Percentiles rank a stretch among this genome's conserved stretches.
Conservation (phyloP, 2,329 filamentous ascomycete species). For the Penicillium sp. region DNA sequence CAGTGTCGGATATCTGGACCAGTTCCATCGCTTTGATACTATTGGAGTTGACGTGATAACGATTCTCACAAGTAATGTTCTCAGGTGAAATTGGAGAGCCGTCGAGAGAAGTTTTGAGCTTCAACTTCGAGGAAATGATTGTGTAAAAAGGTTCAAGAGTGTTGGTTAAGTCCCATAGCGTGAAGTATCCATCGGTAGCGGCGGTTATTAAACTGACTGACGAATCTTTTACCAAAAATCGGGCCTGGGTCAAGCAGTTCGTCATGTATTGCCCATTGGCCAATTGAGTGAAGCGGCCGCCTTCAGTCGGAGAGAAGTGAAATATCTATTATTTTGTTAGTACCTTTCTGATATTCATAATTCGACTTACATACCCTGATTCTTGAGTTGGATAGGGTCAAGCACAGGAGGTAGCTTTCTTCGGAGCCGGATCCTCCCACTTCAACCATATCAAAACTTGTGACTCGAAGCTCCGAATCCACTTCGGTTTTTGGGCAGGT, state of each 20-base stretch:
- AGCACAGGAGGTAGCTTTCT: constrained; percentile 62
- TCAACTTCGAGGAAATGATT: constrained; percentile 23
- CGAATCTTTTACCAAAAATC: constrained; percentile 44
- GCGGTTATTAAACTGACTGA: constrained; percentile 61
- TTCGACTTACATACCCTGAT: constrained; percentile 59
- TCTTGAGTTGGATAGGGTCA: constrained; percentile 84
- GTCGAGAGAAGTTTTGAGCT: constrained; percentile 30
- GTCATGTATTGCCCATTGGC: constrained; percentile 67
- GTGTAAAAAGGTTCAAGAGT: constrained; percentile 35
- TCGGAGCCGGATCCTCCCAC: constrained; percentile 28
- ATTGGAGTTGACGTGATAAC: constrained; percentile 72
- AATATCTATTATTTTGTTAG: constrained; percentile 48
- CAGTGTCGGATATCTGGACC: constrained; percentile 33
- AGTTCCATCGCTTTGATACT: constrained; percentile 67
- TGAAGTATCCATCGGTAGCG: constrained; percentile 79
- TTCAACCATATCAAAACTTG: constrained; percentile 69
- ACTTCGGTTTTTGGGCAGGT: constrained; percentile 53
- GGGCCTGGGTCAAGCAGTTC: constrained; percentile 73
- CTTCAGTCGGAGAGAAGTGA: constrained; percentile 37
- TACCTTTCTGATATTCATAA: not conserved
- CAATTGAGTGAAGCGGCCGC: constrained; percentile 46
- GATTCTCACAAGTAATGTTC: constrained; percentile 38
- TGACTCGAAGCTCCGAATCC: constrained; percentile 74
- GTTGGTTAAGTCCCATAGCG: constrained; percentile 58
- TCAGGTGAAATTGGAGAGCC: constrained; percentile 17